Evolutionary conservation across 495 filamentous ascomycete species (phyloP).

Genomic region (Penicillium angulare): DNA sequence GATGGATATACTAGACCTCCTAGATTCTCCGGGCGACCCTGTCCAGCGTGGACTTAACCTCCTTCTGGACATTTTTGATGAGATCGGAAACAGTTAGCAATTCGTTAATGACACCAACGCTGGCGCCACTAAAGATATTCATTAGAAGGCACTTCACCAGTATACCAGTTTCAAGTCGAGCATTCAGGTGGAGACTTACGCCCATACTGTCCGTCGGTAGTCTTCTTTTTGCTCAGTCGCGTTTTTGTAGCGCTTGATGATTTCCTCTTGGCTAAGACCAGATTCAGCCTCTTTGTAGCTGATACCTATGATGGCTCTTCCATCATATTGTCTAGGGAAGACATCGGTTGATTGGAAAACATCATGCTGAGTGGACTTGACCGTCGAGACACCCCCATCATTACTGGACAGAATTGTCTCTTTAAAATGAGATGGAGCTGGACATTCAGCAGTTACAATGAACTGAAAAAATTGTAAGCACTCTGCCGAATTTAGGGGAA

Average conservation of each 20-base stretch:
- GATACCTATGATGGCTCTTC: conserved; percentile 21
- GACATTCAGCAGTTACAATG: conserved; percentile 22
- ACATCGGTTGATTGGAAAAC: conserved; percentile 26
- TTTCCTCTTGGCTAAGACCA: conserved; percentile 18
- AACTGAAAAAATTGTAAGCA: conserved; percentile 16
- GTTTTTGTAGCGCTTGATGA: conserved; percentile 24
- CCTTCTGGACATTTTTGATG: conserved; percentile 12
- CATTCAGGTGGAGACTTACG: too few species aligned
- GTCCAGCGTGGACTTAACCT: conserved; percentile 2
- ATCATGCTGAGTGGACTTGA: conserved; percentile 22
- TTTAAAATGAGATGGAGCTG: conserved; percentile 19
- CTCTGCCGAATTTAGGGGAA: background rate
- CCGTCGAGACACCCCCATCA: conserved; percentile 23
- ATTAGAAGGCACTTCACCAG: background rate
- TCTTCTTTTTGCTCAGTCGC: conserved; percentile 16
- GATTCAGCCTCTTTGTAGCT: conserved; percentile 15
- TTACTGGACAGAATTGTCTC: conserved; percentile 16
- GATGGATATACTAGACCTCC: too few species aligned
- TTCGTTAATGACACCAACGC: conserved; percentile 19
- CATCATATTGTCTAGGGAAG: conserved; percentile 27
- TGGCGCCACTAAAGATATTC: conserved; percentile 15
- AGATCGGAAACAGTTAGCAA: conserved; percentile 16
- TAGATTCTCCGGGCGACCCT: background rate
- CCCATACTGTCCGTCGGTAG: conserved; percentile 24
- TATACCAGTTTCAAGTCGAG: background rate